Evolutionary conservation across 306 rosid genomes (phyloP).

Genomic region (Gillenia trifoliata): DNA sequence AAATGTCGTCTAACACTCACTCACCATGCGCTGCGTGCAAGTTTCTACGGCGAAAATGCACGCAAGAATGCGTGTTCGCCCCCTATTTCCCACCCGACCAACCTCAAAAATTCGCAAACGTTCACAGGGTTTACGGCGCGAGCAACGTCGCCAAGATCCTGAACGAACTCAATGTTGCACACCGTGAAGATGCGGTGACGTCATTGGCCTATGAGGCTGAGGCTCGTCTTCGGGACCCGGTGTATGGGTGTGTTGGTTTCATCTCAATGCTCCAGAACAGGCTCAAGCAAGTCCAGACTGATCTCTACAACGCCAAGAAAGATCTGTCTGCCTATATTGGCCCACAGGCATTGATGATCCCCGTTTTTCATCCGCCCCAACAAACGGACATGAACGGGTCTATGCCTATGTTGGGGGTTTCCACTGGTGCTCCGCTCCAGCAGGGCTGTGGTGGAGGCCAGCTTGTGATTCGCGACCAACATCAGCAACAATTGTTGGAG

Average conservation of each 20-base stretch:
- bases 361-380: slow-evolving; percentile 14
- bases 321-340: slow-evolving; percentile 66
- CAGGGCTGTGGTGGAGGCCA: slow-evolving; percentile 7
- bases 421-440: slow-evolving; percentile 5
- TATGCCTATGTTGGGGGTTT: slow-evolving; percentile 18
- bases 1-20: slow-evolving; percentile 45
- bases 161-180: slow-evolving; percentile 53
- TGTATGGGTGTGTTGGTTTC: slow-evolving; percentile 86
- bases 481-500: slow-evolving; percentile 49
- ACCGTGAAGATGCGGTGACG: slow-evolving; percentile 79
- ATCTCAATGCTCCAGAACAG: slow-evolving; percentile 66
- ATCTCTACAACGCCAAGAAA: slow-evolving; percentile 57
- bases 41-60: slow-evolving; percentile 71
- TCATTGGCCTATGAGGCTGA: slow-evolving; percentile 88
- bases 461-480: slow-evolving; percentile 49
- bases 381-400: slow-evolving; percentile 7
- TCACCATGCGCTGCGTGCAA: slow-evolving; percentile 94
- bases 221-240: slow-evolving; percentile 71
- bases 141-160: slow-evolving; percentile 81
- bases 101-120: slow-evolving; percentile 68
- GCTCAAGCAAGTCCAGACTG: slow-evolving; percentile 51
- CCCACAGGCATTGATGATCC: slow-evolving; percentile 52
- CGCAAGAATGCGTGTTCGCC: slow-evolving; percentile 85
- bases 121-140: slow-evolving; percentile 90
- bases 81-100: slow-evolving; percentile 96